phyloP scores from a whole-genome alignment of 2,329 filamentous ascomycete genomes.

The Didymosphaeria variabile region DNA sequence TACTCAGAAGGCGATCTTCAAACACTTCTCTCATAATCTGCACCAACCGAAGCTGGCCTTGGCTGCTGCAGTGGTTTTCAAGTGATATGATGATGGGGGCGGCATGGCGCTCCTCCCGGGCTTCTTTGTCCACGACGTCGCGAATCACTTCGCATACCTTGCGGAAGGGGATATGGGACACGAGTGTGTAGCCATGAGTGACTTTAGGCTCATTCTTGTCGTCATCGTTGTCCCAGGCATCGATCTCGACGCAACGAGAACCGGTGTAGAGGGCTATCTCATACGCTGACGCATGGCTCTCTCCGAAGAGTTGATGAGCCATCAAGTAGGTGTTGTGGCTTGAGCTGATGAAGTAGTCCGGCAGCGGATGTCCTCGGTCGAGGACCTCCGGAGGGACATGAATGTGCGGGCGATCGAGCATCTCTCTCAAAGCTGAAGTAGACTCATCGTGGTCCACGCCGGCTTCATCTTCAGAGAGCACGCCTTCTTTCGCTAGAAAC shows the following conservation, averaged over 20 bases:
- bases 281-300: constrained; percentile 70
- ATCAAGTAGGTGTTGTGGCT: constrained; percentile 78
- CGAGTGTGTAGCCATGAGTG: constrained; percentile 74
- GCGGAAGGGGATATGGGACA: constrained; percentile 72
- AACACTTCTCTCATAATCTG: constrained; percentile 72
- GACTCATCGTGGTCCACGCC: constrained; percentile 57
- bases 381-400: constrained; percentile 63
- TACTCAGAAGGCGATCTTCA: constrained; percentile 67
- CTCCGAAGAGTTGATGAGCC: constrained; percentile 74
- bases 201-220: constrained; percentile 72
- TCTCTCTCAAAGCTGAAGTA: constrained; percentile 57
- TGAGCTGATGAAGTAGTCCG: constrained; percentile 77
- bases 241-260: constrained; percentile 76
- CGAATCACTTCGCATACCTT: constrained; percentile 72
- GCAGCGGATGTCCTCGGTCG: constrained; percentile 67
- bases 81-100: constrained; percentile 71
- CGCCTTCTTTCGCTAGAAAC: constrained; percentile 63
- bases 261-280: constrained; percentile 69
- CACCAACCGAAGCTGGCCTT: constrained; percentile 69
- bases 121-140: constrained; percentile 68
- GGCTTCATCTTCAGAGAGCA: constrained; percentile 60
- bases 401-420: constrained; percentile 68
- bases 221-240: constrained; percentile 73
- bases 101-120: constrained; percentile 55
- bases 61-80: constrained; percentile 71